These are phyloP conservation scores for Colletotrichum tamarilloi DNA, from an alignment of 2,329 filamentous ascomycete genomes.

Conservation along the genomic window DNA sequence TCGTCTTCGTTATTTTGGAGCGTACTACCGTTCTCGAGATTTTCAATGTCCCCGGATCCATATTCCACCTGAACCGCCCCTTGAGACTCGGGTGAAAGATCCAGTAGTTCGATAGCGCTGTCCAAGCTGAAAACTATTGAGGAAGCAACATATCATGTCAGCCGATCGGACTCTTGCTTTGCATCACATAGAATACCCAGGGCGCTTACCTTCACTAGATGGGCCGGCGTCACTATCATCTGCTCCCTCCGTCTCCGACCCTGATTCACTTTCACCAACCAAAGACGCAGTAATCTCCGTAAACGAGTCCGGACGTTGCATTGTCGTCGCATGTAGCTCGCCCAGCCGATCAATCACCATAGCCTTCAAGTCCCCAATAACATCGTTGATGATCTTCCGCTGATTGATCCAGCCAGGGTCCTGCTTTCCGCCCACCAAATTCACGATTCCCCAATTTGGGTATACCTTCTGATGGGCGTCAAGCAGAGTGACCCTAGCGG, in stretches of 20 bases:
- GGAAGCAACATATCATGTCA: not conserved
- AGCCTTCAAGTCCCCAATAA: not conserved
- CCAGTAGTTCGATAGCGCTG: not conserved
- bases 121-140: not conserved
- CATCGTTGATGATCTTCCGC: slow-evolving; percentile 8
- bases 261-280: not conserved
- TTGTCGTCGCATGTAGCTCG: not conserved
- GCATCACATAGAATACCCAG: not conserved
- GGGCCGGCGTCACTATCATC: not conserved
- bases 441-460: slow-evolving; percentile 49
- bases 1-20: not conserved
- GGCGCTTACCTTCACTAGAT: not conserved
- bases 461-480: slow-evolving; percentile 53
- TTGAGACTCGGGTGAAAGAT: not conserved
- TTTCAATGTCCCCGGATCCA: too few species aligned
- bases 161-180: not conserved
- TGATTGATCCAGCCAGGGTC: not conserved
- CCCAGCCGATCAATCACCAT: not conserved
- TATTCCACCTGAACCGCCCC: not conserved
- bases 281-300: not conserved
- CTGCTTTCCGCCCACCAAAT: not conserved
- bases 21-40: not conserved
- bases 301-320: not conserved
- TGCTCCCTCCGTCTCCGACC: not conserved
- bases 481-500: slow-evolving; percentile 44